These are phyloP conservation scores for Crithidia bombi DNA, from an alignment of 208 protist genomes.

Conservation along the genomic window DNA sequence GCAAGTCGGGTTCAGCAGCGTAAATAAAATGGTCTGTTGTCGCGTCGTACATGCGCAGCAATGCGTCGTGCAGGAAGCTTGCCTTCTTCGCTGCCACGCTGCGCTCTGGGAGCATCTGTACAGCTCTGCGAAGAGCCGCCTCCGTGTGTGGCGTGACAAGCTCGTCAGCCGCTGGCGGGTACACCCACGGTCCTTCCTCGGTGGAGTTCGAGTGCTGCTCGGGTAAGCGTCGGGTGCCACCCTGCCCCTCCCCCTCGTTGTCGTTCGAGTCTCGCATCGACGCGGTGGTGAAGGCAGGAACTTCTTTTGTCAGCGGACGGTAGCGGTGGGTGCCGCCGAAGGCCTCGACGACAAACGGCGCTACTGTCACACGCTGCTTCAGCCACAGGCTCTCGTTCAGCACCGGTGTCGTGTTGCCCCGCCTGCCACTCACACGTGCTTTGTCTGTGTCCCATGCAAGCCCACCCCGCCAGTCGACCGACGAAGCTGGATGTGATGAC, in stretches of 20 bases:
- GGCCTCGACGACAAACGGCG: constrained; percentile 16
- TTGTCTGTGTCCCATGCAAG: background rate
- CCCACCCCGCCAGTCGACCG: background rate
- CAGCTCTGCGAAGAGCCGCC: background rate
- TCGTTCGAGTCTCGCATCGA: background rate
- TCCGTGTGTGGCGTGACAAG: constrained; percentile 26
- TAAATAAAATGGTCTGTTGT: constrained; percentile 23
- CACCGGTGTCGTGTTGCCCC: background rate
- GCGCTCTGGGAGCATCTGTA: constrained; percentile 4
- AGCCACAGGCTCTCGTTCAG: constrained; percentile 19
- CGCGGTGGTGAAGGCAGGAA: too few relatives aligned
- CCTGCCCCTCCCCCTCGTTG: background rate
- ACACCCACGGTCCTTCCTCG: constrained; percentile 10
- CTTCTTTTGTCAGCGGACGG: constrained; percentile 5
- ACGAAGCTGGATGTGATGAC: too few relatives aligned
- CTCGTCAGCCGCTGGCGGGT: constrained; percentile 12
- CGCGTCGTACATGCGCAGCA: constrained; percentile 30
- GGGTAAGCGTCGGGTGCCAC: background rate
- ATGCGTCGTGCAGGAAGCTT: constrained; percentile 25
- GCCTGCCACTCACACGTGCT: background rate
- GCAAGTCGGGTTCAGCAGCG: constrained; percentile 4
- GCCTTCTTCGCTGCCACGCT: constrained; percentile 7
- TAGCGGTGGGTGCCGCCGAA: constrained; percentile 28
- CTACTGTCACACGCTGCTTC: constrained; percentile 18
- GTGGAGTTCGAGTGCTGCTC: background rate